These are phyloP conservation scores for Spencermartinsiella europaea DNA, from an alignment of 805 yeast genomes.

Conservation along the genomic window DNA sequence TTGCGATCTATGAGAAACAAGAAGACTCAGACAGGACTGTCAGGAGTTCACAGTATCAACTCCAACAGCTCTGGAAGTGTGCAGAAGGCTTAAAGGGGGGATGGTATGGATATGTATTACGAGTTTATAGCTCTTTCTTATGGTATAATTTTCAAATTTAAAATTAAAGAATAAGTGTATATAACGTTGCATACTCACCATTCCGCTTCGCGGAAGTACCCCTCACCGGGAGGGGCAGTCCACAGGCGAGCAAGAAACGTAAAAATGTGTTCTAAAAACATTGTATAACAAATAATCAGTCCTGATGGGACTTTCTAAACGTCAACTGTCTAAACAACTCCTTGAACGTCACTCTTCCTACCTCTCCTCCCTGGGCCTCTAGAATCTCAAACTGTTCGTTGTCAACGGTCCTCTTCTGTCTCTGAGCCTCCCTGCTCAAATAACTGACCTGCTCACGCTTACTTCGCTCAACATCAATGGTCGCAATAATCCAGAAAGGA, in stretches of 20 bases:
- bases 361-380: constrained; percentile 11
- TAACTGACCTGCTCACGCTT: constrained; percentile 10
- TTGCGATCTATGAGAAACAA: constrained; percentile 22
- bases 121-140: no score
- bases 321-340: constrained; percentile 6
- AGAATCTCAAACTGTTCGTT: constrained; percentile 11
- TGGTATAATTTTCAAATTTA: no score
- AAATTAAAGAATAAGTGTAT: no score
- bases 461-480: constrained; percentile 10
- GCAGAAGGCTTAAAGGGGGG: no score
- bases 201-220: no score
- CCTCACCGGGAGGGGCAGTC: no score
- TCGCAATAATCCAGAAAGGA: constrained; percentile 9
- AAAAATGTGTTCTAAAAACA: no score
- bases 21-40: not conserved
- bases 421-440: constrained; percentile 10
- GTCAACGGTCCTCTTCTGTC: constrained; percentile 8
- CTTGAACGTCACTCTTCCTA: constrained; percentile 3
- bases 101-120: no score
- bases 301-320: not conserved
- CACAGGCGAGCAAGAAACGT: no score
- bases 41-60: not conserved
- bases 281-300: no score
- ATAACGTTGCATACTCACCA: no score
- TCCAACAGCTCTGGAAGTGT: constrained; percentile 1